These are phyloP conservation scores for Monascus purpureus DNA, from an alignment of 495 filamentous ascomycete species.

Conservation along the genomic window DNA sequence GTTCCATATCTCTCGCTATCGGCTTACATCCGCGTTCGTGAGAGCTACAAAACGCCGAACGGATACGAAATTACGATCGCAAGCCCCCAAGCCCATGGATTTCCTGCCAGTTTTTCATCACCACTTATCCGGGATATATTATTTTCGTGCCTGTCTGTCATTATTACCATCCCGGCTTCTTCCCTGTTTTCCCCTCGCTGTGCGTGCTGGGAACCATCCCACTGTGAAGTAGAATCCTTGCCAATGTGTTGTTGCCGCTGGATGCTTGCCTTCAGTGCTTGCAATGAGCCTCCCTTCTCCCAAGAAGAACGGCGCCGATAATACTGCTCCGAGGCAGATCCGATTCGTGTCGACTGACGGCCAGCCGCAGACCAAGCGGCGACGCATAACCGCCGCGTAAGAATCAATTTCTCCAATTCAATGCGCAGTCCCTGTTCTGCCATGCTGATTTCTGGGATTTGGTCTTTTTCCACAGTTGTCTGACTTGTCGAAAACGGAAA, in stretches of 20 bases:
- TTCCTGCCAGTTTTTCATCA: too few species aligned
- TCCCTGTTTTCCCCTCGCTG: too few species aligned
- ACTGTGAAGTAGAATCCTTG: too few species aligned
- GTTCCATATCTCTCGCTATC: too few species aligned
- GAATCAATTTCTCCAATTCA: constrained; percentile 7
- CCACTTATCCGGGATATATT: too few species aligned
- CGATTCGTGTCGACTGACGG: constrained; percentile 74
- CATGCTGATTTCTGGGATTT: constrained; percentile 9
- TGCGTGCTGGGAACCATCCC: too few species aligned
- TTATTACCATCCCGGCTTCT: too few species aligned
- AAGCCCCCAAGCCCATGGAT: too few species aligned
- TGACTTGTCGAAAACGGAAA: constrained; percentile 71
- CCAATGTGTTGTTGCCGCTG: constrained; percentile 26
- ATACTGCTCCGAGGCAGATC: constrained; percentile 36
- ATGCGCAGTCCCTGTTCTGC: constrained; percentile 11
- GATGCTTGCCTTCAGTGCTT: constrained; percentile 13
- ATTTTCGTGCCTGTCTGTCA: too few species aligned
- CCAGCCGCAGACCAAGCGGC: constrained; percentile 64
- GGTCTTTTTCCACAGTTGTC: constrained; percentile 37
- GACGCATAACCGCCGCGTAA: constrained; percentile 72
- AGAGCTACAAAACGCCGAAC: too few species aligned
- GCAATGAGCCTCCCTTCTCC: constrained; percentile 34
- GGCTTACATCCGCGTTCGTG: too few species aligned
- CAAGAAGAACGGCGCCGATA: constrained; percentile 24
- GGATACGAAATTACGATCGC: too few species aligned